phyloP scores from a whole-genome alignment of 805 yeast genomes.

The Lipomyces chichibuensis region DNA sequence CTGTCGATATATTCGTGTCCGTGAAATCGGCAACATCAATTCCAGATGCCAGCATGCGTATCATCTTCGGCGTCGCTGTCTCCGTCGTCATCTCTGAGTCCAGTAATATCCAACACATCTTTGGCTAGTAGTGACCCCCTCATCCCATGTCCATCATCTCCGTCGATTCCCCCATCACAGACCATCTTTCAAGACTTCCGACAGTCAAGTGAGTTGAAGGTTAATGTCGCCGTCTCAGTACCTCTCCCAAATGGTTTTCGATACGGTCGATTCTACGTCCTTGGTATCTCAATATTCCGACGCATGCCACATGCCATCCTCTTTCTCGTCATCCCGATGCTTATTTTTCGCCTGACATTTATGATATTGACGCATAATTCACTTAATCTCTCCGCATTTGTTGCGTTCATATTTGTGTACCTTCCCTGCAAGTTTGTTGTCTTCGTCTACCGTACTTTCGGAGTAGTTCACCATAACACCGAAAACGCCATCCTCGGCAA shows the following conservation, averaged over 20 bases:
- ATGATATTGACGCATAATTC: constrained; percentile 30
- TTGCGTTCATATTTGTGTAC: constrained; percentile 21
- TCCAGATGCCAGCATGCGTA: background rate
- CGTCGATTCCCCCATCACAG: background rate
- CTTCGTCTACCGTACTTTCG: background rate
- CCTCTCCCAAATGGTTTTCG: background rate
- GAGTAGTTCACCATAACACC: background rate
- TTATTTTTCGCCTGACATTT: constrained; percentile 19
- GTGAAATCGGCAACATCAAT: background rate
- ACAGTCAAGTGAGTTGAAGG: background rate
- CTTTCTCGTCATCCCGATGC: constrained; percentile 22
- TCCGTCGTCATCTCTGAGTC: background rate
- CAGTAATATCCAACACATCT: background rate
- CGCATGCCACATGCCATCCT: constrained; percentile 1
- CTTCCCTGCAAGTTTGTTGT: constrained; percentile 17
- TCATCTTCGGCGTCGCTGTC: background rate
- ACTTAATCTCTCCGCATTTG: constrained; percentile 16
- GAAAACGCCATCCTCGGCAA: constrained; percentile 2
- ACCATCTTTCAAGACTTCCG: background rate
- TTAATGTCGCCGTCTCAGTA: background rate
- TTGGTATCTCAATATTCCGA: background rate
- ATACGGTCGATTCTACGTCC: background rate
- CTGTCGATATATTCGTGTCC: background rate
- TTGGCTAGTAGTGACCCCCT: background rate
- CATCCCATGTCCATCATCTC: background rate